Evolutionary conservation across 2,329 filamentous ascomycete species (phyloP), one percentile per base, ranked within the genome.

Genomic region (Pestalotiopsis sp.): DNA sequence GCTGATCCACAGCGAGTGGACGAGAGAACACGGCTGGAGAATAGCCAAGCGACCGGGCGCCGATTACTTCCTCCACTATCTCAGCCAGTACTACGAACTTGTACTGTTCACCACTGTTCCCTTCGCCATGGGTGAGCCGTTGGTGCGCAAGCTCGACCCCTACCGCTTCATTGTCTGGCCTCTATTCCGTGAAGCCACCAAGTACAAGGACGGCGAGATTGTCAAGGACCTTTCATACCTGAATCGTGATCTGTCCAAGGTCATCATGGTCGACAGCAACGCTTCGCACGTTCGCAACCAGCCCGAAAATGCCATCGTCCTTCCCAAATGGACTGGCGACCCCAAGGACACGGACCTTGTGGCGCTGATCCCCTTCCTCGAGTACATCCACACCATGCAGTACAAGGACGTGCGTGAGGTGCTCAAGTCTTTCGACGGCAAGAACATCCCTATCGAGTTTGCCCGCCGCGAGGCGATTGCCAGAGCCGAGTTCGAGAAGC

Each of bases 211-310:
- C 72, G 96, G 96, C 72, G 93, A 98, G 82, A 95, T 98, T 77
- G 89, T 99, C 82, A 99, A 99, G 93, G 96, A 99, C 78, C 90
- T 99, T n/a, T 94, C 94, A 2, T 98, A 97, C 82, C 90, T 99
- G 63, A 99, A 99, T 85, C 93, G 96, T 69, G 94, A 97, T 77
- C 88, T 98, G 41, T 96, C 93, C 73, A 98, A 98, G 83, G 94
- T 97, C 63, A 94, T 99, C 78, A 91, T 99, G 75, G 88, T 99
- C 76, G 96, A 99, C 80, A 97, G 94, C 62, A 91, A 97, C 72
- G 83, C 91, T 52, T 84, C 88, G 56, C 94, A 98, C 76, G 93
- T 95, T 70, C 92, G 93, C 75, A 89, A 92, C 72, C 96, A 99
- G 78, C 96, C 96, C n/a, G 94, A 97, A 76, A 99, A 99, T 81